phyloP scores from a whole-genome alignment of 2,329 filamentous ascomycete genomes.

The Ceratocystiopsis brevicomis region DNA sequence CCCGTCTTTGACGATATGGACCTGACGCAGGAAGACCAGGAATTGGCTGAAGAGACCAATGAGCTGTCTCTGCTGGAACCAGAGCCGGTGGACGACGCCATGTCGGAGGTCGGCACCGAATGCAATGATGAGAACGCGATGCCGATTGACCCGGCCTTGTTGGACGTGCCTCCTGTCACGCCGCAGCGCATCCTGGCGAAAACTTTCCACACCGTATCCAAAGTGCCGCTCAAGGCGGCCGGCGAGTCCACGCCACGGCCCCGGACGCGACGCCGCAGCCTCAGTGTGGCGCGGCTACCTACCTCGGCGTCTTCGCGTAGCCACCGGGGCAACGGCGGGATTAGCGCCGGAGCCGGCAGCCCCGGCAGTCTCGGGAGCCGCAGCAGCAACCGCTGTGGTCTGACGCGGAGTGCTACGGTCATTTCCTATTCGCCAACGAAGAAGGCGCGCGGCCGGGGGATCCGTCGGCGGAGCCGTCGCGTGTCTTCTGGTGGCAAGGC shows the following conservation, averaged over 20 bases:
- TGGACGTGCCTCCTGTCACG: slow-evolving; percentile 29
- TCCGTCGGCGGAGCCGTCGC: slow-evolving; percentile 9
- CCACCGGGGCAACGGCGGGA: slow-evolving; percentile 9
- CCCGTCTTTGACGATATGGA: slow-evolving; percentile 27
- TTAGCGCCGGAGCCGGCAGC: not conserved
- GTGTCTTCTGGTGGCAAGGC: slow-evolving; percentile 7
- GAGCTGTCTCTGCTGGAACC: slow-evolving; percentile 38
- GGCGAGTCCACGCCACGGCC: slow-evolving; percentile 35
- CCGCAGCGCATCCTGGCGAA: slow-evolving; percentile 33
- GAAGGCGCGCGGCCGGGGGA: slow-evolving; percentile 11
- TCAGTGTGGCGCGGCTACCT: slow-evolving; percentile 30
- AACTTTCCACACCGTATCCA: slow-evolving; percentile 55
- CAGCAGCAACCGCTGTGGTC: slow-evolving; percentile 8
- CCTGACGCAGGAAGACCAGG: slow-evolving; percentile 36
- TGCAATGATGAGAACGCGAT: slow-evolving; percentile 43
- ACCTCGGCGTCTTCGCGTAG: slow-evolving; percentile 16
- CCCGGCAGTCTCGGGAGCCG: not conserved
- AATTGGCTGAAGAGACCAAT: slow-evolving; percentile 37
- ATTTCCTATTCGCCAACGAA: slow-evolving; percentile 36
- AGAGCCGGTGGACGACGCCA: slow-evolving; percentile 21
- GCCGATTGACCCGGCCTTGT: slow-evolving; percentile 32
- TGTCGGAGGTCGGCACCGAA: slow-evolving; percentile 44
- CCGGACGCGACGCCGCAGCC: slow-evolving; percentile 27
- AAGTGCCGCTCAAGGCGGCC: slow-evolving; percentile 54
- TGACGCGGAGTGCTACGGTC: slow-evolving; percentile 30